These are phyloP conservation scores for Hura crepitans DNA, from an alignment of 441 rosid species.

Conservation along the genomic window DNA sequence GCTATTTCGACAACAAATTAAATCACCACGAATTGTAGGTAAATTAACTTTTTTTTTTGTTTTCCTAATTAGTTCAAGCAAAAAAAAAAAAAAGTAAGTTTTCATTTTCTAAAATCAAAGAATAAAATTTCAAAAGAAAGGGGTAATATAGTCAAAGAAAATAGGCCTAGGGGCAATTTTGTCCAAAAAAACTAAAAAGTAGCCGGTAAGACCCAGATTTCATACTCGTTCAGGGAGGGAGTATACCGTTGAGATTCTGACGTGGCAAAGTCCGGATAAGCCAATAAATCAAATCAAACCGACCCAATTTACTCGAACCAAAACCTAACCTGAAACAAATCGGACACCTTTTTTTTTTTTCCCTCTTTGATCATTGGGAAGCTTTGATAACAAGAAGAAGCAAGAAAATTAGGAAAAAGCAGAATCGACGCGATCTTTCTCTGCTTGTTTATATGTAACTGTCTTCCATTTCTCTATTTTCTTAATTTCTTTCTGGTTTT, in stretches of 20 bases:
- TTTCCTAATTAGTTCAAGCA: no score
- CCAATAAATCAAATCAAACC: background rate
- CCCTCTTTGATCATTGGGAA: no score
- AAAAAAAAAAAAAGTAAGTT: no score
- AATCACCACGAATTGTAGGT: no score
- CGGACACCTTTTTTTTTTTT: no score
- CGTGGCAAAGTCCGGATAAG: conserved; percentile 19
- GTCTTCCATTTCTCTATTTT: background rate
- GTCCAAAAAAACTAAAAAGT: background rate
- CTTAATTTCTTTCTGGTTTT: background rate
- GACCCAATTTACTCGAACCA: background rate
- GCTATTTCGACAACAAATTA: no score
- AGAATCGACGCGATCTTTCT: conserved; percentile 18
- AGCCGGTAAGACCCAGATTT: background rate
- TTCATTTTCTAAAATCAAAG: no score
- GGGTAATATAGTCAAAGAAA: conserved; percentile 10
- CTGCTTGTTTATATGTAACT: background rate
- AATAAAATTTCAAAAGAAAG: background rate
- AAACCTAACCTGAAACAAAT: background rate
- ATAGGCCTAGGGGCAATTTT: background rate
- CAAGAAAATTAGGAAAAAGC: background rate
- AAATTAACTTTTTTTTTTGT: no score
- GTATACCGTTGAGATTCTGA: conserved; percentile 17
- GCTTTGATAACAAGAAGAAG: conserved; percentile 18
- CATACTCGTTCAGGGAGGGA: background rate